Conservation (phyloP, 2,329 filamentous ascomycete species). For the Colletotrichum cereale region DNA sequence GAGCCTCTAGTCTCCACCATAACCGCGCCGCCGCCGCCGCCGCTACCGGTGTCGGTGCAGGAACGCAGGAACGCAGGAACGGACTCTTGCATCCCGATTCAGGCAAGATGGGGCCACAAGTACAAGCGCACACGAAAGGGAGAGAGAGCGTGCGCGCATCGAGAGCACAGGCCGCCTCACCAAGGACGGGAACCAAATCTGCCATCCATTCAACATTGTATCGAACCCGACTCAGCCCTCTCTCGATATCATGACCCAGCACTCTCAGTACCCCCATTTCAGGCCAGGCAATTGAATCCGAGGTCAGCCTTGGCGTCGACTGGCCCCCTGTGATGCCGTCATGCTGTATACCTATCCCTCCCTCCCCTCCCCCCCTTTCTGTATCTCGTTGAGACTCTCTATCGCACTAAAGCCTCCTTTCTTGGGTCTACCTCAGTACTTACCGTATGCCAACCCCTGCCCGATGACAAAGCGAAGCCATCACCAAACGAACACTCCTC, state of each 20-base stretch:
- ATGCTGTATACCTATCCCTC: neutral
- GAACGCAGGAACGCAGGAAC: conserved; percentile 35
- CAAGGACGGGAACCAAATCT: conserved; percentile 18
- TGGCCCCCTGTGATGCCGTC: neutral
- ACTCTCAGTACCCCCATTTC: conserved; percentile 14
- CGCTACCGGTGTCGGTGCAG: conserved; percentile 20
- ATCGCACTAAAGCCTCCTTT: neutral
- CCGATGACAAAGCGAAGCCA: conserved; percentile 28
- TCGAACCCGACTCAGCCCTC: conserved; percentile 32
- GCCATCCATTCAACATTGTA: conserved; percentile 28
- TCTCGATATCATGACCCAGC: conserved; percentile 12
- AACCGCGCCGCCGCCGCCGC: conserved; percentile 10
- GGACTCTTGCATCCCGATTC: conserved; percentile 25
- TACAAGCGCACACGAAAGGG: neutral
- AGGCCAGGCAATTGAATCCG: conserved; percentile 24
- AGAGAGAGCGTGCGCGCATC: neutral
- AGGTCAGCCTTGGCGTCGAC: conserved; percentile 25
- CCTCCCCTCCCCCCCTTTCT: neutral
- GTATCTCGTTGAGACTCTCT: neutral
- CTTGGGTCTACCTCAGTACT: conserved; percentile 7
- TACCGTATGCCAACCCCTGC: conserved; percentile 12
- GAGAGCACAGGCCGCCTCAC: conserved; percentile 14
- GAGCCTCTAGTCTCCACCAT: conserved; percentile 22
- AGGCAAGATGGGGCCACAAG: conserved; percentile 7
- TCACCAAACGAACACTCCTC: conserved; percentile 21